Conservation (phyloP, 2,329 filamentous ascomycete genomes). For the Talaromyces verruculosus region DNA sequence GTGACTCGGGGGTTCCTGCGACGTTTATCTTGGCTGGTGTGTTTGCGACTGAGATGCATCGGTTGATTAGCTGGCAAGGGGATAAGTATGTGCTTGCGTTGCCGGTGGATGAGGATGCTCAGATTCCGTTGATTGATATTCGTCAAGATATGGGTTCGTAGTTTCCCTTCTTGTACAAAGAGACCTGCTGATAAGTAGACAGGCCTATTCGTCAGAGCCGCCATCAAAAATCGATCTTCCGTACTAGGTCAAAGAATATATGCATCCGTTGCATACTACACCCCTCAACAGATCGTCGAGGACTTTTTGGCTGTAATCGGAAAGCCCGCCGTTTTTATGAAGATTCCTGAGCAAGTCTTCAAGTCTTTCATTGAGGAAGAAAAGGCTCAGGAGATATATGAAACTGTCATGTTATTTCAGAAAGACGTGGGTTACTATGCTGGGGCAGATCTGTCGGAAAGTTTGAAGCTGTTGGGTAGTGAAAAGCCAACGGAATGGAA, state of each 20-base stretch:
- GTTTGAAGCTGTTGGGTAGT: slow-evolving; percentile 28
- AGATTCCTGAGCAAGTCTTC: slow-evolving; percentile 29
- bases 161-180: slow-evolving; percentile 23
- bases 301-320: slow-evolving; percentile 45
- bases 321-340: slow-evolving; percentile 33
- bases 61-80: slow-evolving; percentile 33
- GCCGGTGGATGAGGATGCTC: slow-evolving; percentile 31
- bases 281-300: slow-evolving; percentile 41
- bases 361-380: slow-evolving; percentile 28
- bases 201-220: slow-evolving; percentile 33
- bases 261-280: slow-evolving; percentile 46
- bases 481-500: slow-evolving; percentile 30
- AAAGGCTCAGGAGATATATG: slow-evolving; percentile 49
- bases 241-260: slow-evolving; percentile 48
- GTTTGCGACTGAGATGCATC: slow-evolving; percentile 53
- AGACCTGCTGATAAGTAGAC: slow-evolving; percentile 23
- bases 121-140: slow-evolving; percentile 49
- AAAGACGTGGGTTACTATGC: slow-evolving; percentile 54
- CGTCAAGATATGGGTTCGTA: slow-evolving; percentile 48
- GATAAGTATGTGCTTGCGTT: slow-evolving; percentile 32
- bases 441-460: slow-evolving; percentile 37
- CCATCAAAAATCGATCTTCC: slow-evolving; percentile 42
- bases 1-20: slow-evolving; percentile 48
- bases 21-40: slow-evolving; percentile 56
- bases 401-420: slow-evolving; percentile 56